These are phyloP conservation scores for Solanum dulcamara DNA, from an alignment of 257 asterid genomes.

Conservation along the genomic window DNA sequence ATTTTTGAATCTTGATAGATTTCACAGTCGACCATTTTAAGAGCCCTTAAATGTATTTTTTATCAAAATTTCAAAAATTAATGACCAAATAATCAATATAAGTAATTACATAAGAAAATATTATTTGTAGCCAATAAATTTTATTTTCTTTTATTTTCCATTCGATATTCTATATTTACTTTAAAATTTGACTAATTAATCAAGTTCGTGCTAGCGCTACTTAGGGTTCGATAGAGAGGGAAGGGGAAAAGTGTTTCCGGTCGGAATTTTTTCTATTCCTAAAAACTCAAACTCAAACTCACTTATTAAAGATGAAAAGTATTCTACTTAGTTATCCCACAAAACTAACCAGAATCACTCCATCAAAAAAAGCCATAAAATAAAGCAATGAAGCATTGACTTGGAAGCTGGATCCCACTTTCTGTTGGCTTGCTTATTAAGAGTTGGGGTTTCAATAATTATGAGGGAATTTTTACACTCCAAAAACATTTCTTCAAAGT, in stretches of 20 bases:
- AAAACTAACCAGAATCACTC: neutral
- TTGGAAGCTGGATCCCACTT: neutral
- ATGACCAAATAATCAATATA: neutral
- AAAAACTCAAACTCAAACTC: neutral
- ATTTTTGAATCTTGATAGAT: too few species aligned
- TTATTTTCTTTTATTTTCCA: neutral
- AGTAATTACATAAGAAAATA: neutral
- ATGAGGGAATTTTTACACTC: neutral
- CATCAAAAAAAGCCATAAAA: neutral
- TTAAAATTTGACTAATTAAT: neutral
- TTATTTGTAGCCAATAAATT: neutral
- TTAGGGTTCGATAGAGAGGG: rapidly evolving
- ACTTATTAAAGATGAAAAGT: neutral
- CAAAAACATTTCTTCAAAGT: constrained; percentile 2
- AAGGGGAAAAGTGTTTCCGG: rapidly evolving
- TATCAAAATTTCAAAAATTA: neutral
- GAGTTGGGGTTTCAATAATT: neutral
- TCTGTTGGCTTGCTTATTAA: neutral
- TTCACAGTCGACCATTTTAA: too few species aligned
- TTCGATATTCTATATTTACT: neutral
- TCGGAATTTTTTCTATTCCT: neutral
- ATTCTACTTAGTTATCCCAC: neutral
- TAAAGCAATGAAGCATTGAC: constrained; percentile 4
- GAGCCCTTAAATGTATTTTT: neutral
- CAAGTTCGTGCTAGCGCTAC: neutral